Percentiles rank a stretch among this genome's conserved stretches.
phyloP scores from a whole-genome alignment of 2,329 filamentous ascomycete genomes.

The Trichoderma sp. region DNA sequence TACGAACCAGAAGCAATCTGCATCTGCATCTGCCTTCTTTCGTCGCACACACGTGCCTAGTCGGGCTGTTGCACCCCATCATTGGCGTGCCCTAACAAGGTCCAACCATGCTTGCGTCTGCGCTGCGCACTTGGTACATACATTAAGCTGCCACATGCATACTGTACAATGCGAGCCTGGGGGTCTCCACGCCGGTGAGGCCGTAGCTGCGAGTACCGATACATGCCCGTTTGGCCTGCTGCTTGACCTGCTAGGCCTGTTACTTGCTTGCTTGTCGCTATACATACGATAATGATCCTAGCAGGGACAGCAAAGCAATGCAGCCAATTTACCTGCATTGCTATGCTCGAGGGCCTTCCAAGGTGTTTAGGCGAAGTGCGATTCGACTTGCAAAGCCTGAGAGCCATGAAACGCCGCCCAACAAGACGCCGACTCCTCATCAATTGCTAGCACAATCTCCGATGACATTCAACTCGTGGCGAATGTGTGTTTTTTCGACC shows the following conservation, averaged over 20 bases:
- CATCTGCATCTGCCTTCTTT: conserved; percentile 21
- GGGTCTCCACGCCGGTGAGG: conserved; percentile 20
- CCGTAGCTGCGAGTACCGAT: background rate
- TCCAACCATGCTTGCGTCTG: conserved; percentile 3
- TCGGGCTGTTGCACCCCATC: background rate
- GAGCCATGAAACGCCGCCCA: background rate
- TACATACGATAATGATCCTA: background rate
- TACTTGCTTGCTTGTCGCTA: background rate
- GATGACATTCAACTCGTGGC: background rate
- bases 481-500: background rate
- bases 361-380: conserved; percentile 11
- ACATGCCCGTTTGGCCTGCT: background rate
- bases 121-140: background rate
- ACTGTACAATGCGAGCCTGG: background rate
- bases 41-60: conserved; percentile 25
- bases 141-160: background rate
- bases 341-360: background rate
- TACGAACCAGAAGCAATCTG: conserved; percentile 15
- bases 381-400: background rate
- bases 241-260: too few relatives aligned
- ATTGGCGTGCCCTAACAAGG: conserved; percentile 9
- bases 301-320: conserved; percentile 14
- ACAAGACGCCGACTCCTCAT: background rate
- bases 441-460: background rate
- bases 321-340: background rate